These are phyloP conservation scores for Aspergillus proliferans DNA, from an alignment of 2,329 filamentous ascomycete genomes.

Conservation along the genomic window DNA sequence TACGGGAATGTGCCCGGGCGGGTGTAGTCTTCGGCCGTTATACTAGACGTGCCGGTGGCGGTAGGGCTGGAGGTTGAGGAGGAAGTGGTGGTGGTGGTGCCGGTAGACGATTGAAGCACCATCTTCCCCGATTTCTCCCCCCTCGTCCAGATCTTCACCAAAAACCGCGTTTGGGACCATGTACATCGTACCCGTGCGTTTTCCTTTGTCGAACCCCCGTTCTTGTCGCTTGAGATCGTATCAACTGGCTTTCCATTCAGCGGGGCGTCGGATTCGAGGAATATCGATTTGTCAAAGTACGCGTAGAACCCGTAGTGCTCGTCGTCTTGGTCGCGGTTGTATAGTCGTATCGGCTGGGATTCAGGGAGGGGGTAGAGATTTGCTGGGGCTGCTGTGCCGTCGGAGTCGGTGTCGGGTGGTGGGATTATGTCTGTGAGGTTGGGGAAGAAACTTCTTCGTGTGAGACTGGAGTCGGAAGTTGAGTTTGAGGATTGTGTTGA, in stretches of 20 bases:
- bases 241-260: slow-evolving; percentile 39
- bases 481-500: slow-evolving; percentile 16
- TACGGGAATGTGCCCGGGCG: slow-evolving; percentile 56
- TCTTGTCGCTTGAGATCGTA: slow-evolving; percentile 38
- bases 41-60: slow-evolving; percentile 14
- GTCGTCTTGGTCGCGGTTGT: slow-evolving; percentile 68
- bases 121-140: slow-evolving; percentile 18
- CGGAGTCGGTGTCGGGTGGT: slow-evolving; percentile 53
- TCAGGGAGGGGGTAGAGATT: slow-evolving; percentile 63
- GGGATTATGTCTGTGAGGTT: slow-evolving; percentile 56
- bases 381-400: slow-evolving; percentile 68
- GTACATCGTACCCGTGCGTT: slow-evolving; percentile 49
- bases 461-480: slow-evolving; percentile 16
- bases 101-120: slow-evolving; percentile 13
- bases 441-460: slow-evolving; percentile 34
- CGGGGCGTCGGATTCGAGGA: slow-evolving; percentile 57
- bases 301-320: slow-evolving; percentile 95
- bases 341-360: slow-evolving; percentile 74
- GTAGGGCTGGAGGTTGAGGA: slow-evolving; percentile 11
- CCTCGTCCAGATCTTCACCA: slow-evolving; percentile 59
- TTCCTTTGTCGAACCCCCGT: slow-evolving; percentile 45
- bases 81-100: slow-evolving; percentile 9
- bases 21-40: slow-evolving; percentile 32
- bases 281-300: slow-evolving; percentile 83
- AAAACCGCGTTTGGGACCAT: slow-evolving; percentile 56